phyloP scores from a whole-genome alignment of 768 basidiomycete species.

The Saitozyma sp. region DNA sequence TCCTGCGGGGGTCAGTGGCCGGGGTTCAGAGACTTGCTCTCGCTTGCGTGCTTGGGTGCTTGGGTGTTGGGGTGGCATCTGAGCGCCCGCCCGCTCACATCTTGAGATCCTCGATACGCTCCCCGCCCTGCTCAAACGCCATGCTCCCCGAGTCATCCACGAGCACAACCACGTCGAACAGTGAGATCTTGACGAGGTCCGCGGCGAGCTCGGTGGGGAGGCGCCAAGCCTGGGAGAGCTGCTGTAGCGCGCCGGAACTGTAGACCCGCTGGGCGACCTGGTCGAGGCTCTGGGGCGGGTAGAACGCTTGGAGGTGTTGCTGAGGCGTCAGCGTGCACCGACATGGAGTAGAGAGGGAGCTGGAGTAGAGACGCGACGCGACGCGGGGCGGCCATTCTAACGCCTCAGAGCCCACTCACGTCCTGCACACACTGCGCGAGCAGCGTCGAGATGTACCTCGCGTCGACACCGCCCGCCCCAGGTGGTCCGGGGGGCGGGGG shows the following conservation, averaged over 20 bases:
- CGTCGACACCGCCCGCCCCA: constrained; percentile 23
- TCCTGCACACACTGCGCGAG: constrained; percentile 37
- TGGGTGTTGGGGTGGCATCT: no score
- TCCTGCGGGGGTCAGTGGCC: constrained; percentile 27
- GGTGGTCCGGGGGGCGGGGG: constrained; percentile 13
- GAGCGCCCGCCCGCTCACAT: constrained; percentile 25
- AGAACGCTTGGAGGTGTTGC: constrained; percentile 54
- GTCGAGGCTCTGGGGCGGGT: constrained; percentile 50
- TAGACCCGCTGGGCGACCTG: constrained; percentile 52
- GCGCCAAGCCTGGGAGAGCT: constrained; percentile 50
- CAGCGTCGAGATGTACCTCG: constrained; percentile 29
- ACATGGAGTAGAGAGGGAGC: no score
- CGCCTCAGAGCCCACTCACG: constrained; percentile 20
- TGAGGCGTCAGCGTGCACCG: constrained; percentile 17
- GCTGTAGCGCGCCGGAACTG: constrained; percentile 43
- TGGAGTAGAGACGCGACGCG: no score
- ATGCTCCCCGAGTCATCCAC: constrained; percentile 49
- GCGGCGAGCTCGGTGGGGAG: constrained; percentile 53
- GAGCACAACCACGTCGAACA: constrained; percentile 52
- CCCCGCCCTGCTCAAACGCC: constrained; percentile 54
- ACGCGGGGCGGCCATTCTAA: no score
- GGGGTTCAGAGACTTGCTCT: neutral
- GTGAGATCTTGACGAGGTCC: constrained; percentile 50
- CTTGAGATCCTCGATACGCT: constrained; percentile 55
- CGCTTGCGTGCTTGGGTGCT: no score